A percentile compares a stretch with the other conserved stretches of the same genome.
Evolutionary conservation across 73 alveolate genomes (phyloP).

Genomic region (Paramecium sonneborni): DNA sequence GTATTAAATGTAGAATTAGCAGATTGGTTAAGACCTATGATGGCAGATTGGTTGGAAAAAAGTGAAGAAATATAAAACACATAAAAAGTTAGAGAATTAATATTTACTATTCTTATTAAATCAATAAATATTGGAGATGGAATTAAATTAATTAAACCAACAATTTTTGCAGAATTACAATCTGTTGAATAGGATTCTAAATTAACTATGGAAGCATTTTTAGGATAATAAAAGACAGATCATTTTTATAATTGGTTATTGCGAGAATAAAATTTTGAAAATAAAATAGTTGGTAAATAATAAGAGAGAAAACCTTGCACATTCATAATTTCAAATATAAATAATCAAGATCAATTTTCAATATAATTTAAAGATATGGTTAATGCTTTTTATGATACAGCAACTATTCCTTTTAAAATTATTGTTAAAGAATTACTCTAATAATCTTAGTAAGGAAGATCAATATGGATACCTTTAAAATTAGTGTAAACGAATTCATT

Average conservation of each 20-base stretch:
- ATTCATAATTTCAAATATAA: not conserved
- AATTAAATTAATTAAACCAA: slow-evolving; percentile 17
- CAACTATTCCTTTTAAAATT: not conserved
- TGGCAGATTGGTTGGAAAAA: slow-evolving; percentile 42
- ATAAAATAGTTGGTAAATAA: not conserved
- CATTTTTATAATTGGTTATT: slow-evolving; percentile 40
- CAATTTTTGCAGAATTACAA: not conserved
- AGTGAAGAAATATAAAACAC: slow-evolving; percentile 1
- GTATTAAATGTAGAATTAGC: not conserved
- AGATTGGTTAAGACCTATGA: slow-evolving; percentile 9
- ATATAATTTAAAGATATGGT: slow-evolving; percentile 25
- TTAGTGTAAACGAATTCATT: not conserved
- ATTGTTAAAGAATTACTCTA: not conserved
- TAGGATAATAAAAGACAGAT: slow-evolving; percentile 18
- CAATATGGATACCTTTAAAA: slow-evolving; percentile 34
- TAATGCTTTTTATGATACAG: slow-evolving; percentile 40
- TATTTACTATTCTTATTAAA: not conserved
- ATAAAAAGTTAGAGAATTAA: not conserved
- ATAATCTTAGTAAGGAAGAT: not conserved
- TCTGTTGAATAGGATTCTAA: not conserved
- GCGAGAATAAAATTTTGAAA: not conserved
- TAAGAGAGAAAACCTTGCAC: slow-evolving; percentile 10
- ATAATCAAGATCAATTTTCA: not conserved
- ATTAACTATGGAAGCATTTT: slow-evolving; percentile 23
- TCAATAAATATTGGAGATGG: slow-evolving; percentile 7